phyloP scores from a whole-genome alignment of 2,329 filamentous ascomycete genomes.

The Pezicula neosporulosa region DNA sequence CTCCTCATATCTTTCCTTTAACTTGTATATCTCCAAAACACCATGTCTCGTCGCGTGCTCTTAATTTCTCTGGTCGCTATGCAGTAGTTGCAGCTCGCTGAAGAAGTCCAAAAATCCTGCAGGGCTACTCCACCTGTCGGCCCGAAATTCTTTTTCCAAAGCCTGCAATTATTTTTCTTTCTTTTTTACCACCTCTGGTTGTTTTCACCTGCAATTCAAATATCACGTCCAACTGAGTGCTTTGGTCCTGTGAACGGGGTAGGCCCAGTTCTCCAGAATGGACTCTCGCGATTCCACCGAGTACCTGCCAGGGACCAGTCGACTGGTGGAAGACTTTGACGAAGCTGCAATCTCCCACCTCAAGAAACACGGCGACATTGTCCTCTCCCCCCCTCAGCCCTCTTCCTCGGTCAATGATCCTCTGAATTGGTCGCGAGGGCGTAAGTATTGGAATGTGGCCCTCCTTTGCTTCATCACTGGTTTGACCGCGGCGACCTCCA shows the following conservation, averaged over 20 bases:
- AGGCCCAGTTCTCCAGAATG: not conserved
- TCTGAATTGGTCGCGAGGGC: slow-evolving; percentile 44
- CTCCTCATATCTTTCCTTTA: too few relatives aligned
- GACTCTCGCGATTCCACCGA: slow-evolving; percentile 3
- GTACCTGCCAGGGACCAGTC: slow-evolving; percentile 19
- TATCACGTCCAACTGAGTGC: not conserved
- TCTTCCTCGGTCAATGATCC: slow-evolving; percentile 49
- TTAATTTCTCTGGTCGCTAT: too few relatives aligned
- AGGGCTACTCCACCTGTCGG: too few relatives aligned
- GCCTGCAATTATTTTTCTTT: too few relatives aligned
- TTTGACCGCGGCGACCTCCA: slow-evolving; percentile 52
- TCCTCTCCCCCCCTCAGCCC: slow-evolving; percentile 51
- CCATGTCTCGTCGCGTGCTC: too few relatives aligned
- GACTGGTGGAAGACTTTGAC: slow-evolving; percentile 16
- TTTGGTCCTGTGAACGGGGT: too few relatives aligned
- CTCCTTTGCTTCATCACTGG: slow-evolving; percentile 51
- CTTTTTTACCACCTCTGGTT: not conserved
- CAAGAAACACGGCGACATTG: slow-evolving; percentile 36
- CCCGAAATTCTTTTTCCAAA: too few relatives aligned
- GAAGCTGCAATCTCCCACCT: slow-evolving; percentile 13
- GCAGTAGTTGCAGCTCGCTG: too few relatives aligned
- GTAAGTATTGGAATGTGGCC: slow-evolving; percentile 47
- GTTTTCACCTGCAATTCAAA: not conserved
- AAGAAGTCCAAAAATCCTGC: too few relatives aligned
- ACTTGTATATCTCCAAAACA: too few relatives aligned